Percentiles rank a stretch among this genome's conserved stretches.
These are phyloP conservation scores for Zygosaccharomyces bailii DNA, from an alignment of 805 yeast species.

Conservation along the genomic window DNA sequence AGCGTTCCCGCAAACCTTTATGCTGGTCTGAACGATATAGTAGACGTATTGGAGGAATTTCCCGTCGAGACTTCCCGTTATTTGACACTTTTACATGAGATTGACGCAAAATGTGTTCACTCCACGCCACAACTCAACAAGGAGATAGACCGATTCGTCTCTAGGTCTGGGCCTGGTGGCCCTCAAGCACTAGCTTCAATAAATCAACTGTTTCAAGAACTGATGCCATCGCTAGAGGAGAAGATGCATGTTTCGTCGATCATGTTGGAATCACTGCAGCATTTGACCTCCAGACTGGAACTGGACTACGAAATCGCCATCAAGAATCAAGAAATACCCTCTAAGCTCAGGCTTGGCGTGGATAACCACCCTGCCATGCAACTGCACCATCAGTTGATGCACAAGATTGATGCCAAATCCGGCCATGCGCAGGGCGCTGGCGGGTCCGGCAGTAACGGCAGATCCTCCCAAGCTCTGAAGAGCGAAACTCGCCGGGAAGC, in stretches of 20 bases:
- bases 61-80: constrained; percentile 82
- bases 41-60: constrained; percentile 86
- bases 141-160: constrained; percentile 28
- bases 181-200: constrained; percentile 35
- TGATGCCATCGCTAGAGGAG: constrained; percentile 91
- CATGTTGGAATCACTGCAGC: constrained; percentile 72
- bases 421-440: constrained; percentile 13
- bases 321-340: constrained; percentile 73
- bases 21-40: constrained; percentile 88
- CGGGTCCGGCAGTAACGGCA: constrained; percentile 14
- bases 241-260: constrained; percentile 96
- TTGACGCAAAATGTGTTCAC: constrained; percentile 87
- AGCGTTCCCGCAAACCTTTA: constrained; percentile 46
- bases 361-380: constrained; percentile 87
- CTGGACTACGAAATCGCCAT: constrained; percentile 74
- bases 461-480: constrained; percentile 70
- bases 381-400: constrained; percentile 37
- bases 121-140: constrained; percentile 63
- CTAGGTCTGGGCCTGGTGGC: constrained; percentile 11
- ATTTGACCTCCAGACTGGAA: constrained; percentile 70
- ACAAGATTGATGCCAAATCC: constrained; percentile 28
- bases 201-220: constrained; percentile 49
- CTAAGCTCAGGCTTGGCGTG: constrained; percentile 69
- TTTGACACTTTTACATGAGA: constrained; percentile 83
- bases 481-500: constrained; percentile 90